A percentile compares a stretch with the other conserved stretches of the same genome.
phyloP scores from a whole-genome alignment of 83 land plant species.

The Diphasiastrum complanatum region DNA sequence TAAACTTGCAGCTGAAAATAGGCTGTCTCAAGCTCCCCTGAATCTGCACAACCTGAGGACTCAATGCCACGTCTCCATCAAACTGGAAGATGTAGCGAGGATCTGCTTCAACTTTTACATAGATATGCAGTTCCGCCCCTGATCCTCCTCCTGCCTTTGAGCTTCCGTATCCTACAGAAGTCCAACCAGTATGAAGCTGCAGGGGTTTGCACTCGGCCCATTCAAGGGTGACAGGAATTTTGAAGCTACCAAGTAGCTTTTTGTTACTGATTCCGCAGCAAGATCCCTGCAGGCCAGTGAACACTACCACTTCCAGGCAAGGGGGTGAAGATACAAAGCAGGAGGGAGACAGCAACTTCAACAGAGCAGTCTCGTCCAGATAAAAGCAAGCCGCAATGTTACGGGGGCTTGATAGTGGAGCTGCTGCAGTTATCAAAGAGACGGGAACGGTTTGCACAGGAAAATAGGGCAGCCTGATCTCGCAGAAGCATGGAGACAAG shows the following conservation, averaged over 20 bases:
- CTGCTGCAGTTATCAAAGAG: constrained; percentile 39
- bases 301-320: constrained; percentile 55
- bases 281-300: constrained; percentile 41
- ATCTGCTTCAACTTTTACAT: constrained; percentile 78
- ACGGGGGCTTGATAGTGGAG: constrained; percentile 39
- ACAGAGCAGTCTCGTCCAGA: constrained; percentile 54
- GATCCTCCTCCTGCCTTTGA: constrained; percentile 31
- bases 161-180: constrained; percentile 33
- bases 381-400: constrained; percentile 56
- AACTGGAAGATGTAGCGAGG: constrained; percentile 88
- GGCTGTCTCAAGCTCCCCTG: constrained; percentile 70
- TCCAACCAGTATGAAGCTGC: constrained; percentile 47
- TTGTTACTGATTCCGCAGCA: constrained; percentile 40
- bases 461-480: constrained; percentile 65
- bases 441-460: constrained; percentile 54
- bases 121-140: constrained; percentile 63
- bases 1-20: constrained; percentile 88
- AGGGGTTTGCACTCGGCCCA: constrained; percentile 48
- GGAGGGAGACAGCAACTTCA: constrained; percentile 38
- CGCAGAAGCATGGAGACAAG: constrained; percentile 59
- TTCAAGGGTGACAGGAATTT: constrained; percentile 47
- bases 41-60: constrained; percentile 76
- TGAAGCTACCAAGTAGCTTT: constrained; percentile 54
- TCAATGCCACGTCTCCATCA: constrained; percentile 59
- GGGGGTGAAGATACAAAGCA: constrained; percentile 43